Percentiles rank a stretch among this genome's conserved stretches.
Evolutionary conservation across 1,284 basidiomycete genomes (phyloP).

Genomic region (Irpex sp.): DNA sequence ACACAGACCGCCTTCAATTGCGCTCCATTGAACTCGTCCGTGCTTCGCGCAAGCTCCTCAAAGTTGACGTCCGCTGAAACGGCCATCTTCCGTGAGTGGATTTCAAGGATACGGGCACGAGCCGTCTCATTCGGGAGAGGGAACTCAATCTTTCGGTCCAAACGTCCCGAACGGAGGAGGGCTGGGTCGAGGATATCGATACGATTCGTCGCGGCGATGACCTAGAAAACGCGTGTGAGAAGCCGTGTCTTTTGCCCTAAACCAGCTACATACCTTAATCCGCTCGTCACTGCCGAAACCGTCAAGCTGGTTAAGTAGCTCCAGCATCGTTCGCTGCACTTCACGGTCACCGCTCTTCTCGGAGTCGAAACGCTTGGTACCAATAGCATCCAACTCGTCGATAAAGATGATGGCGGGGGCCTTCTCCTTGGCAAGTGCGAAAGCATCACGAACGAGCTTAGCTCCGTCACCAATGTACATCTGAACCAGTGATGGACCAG

Average conservation of each 20-base stretch:
- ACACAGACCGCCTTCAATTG: slow-evolving; percentile 90
- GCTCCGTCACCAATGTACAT: slow-evolving; percentile 86
- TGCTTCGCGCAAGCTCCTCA: slow-evolving; percentile 69
- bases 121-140: slow-evolving; percentile 73
- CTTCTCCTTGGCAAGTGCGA: slow-evolving; percentile 75
- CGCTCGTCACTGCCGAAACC: slow-evolving; percentile 85
- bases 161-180: slow-evolving; percentile 67
- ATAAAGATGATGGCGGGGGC: slow-evolving; percentile 80
- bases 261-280: slow-evolving; percentile 71
- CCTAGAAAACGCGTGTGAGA: slow-evolving; percentile 41
- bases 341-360: slow-evolving; percentile 77
- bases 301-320: slow-evolving; percentile 75
- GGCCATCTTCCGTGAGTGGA: slow-evolving; percentile 92
- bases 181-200: slow-evolving; percentile 94
- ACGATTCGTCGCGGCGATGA: slow-evolving; percentile 97
- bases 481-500: slow-evolving; percentile 73
- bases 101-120: slow-evolving; percentile 70
- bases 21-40: slow-evolving; percentile 75
- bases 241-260: not conserved
- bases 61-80: slow-evolving; percentile 71
- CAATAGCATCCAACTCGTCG: slow-evolving; percentile 77
- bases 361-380: slow-evolving; percentile 78
- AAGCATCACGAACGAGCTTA: slow-evolving; percentile 74
- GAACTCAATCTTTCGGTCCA: slow-evolving; percentile 82
- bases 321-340: slow-evolving; percentile 78